These are phyloP conservation scores for Neurospora tetrasperma DNA, from an alignment of 495 filamentous ascomycete species.

Conservation along the genomic window DNA sequence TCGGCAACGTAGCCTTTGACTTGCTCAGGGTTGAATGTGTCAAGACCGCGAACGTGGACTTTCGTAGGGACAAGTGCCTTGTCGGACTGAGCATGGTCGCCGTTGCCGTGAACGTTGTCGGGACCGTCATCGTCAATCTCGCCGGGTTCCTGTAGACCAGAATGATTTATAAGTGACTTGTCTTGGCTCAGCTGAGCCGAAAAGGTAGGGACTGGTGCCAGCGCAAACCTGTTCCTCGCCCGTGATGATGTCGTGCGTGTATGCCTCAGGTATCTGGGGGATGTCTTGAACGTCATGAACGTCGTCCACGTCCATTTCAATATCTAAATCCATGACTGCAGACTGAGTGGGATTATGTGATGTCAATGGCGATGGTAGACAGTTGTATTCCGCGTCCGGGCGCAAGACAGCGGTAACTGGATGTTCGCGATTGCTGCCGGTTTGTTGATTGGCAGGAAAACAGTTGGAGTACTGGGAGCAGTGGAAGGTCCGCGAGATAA, in stretches of 20 bases:
- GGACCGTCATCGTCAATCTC: conserved; percentile 20
- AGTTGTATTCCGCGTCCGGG: not conserved
- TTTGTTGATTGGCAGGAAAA: not conserved
- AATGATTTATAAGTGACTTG: conserved; percentile 2
- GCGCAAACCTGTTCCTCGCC: conserved; percentile 27
- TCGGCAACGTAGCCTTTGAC: conserved; percentile 60
- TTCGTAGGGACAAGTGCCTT: conserved; percentile 44
- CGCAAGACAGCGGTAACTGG: not conserved
- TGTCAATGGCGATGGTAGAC: not conserved
- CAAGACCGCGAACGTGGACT: conserved; percentile 72
- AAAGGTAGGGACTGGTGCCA: conserved; percentile 1
- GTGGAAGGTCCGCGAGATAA: not conserved
- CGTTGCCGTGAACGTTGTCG: conserved; percentile 12
- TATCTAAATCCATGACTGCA: conserved; percentile 61
- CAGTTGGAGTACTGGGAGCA: not conserved
- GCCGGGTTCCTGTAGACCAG: conserved; percentile 24
- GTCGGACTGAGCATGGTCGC: conserved; percentile 11
- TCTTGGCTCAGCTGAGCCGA: conserved; percentile 8
- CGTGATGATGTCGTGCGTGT: conserved; percentile 32
- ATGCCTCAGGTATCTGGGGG: conserved; percentile 32
- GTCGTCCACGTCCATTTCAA: conserved; percentile 61
- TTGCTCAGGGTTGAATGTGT: conserved; percentile 67
- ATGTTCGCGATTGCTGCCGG: not conserved
- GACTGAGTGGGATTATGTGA: not conserved
- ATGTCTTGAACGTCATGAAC: conserved; percentile 40